Base-by-base conservation (phyloP, 2,329 filamentous ascomycete genomes). In the Aspergillus quadricinctus region DNA sequence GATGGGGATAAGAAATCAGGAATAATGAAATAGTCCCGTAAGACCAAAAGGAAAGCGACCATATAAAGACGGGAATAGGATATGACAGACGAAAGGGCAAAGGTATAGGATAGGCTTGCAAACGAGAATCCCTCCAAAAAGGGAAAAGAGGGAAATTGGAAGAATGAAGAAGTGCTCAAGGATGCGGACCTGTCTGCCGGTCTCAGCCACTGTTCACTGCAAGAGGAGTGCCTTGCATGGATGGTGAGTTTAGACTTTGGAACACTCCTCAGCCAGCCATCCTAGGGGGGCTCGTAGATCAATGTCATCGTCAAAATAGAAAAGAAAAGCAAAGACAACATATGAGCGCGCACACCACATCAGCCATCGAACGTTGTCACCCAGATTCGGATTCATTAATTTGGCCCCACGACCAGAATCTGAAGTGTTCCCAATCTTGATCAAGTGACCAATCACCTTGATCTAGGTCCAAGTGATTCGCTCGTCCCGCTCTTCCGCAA, bases 21-120 rank as follows among this genome's bases (percentile, higher is more conserved):
- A 46, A 65, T 57, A 64, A 69, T 65, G 66, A 71, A 71, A 67
- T 67, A 67, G 50, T 45, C 40, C 67, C 69, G 61, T 66, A 66
- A 70, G 70, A 62, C 60, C 66, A 66, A 64, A 57, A 59, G 61
- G 64, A 66, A 66, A 62, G 65, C 60, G 64, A 61, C 54, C 62
- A 62, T 58, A 58, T 60, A 61, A 56, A 61, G 58, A 57, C 59
- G 57, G 53, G 63, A 55, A 61, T 66, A 68, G 64, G 67, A 70
- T 72, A 69, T 48, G 49, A 49, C 19, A 40, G 53, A 57, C 43
- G 23, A 46, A 46, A 46, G 43, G 23, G 21, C n/a, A 48, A 19
- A 43, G 17, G 43, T 46, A 46, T 27, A 46, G 43, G 43, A 46
- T 46, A 14, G 43, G 43, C 19, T 46, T 25, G 43, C 23, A 46